Conservation (phyloP, 768 basidiomycete species). For the Suillus discolor region DNA sequence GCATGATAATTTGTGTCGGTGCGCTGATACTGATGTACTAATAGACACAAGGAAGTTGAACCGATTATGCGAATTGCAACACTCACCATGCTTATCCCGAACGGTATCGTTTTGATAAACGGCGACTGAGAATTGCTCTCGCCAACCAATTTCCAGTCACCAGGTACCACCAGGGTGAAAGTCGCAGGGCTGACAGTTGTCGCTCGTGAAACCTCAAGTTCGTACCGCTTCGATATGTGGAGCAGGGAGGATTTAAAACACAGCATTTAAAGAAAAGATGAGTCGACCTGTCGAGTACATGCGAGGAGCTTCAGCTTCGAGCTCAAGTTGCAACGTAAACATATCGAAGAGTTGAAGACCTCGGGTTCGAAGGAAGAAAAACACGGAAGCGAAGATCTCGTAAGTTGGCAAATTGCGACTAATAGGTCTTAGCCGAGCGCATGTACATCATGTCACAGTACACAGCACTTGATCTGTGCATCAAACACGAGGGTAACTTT, state of each 20-base stretch:
- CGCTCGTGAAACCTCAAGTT: not conserved
- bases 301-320: not conserved
- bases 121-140: too few species aligned
- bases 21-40: too few species aligned
- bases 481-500: not conserved
- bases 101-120: too few species aligned
- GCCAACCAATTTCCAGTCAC: too few species aligned
- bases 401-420: not conserved
- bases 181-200: not conserved
- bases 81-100: too few species aligned
- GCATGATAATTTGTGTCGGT: too few species aligned
- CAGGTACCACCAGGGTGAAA: too few species aligned
- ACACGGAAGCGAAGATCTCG: not conserved
- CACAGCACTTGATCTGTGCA: not conserved
- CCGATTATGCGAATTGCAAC: too few species aligned
- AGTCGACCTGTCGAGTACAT: not conserved
- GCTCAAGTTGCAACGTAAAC: not conserved
- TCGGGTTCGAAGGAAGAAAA: not conserved
- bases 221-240: not conserved
- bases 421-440: not conserved
- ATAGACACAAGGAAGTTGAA: too few species aligned
- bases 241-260: too few species aligned
- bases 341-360: not conserved
- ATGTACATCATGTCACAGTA: not conserved
- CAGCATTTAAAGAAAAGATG: not conserved